phyloP scores from a whole-genome alignment of 164 flowering plant genomes.

The Berberis vulgaris region DNA sequence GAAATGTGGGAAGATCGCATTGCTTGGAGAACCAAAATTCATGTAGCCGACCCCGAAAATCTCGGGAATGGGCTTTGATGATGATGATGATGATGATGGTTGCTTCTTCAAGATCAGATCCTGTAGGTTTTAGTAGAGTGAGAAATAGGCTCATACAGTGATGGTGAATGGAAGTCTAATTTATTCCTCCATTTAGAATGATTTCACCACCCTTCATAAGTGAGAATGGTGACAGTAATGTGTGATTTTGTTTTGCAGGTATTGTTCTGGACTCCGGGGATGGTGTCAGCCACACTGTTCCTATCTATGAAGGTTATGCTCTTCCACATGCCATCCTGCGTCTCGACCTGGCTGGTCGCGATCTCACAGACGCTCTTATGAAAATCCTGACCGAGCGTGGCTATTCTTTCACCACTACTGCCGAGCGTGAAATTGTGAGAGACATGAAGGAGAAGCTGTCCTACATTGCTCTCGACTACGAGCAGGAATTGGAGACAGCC shows the following conservation, averaged over 20 bases:
- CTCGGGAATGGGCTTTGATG: no score
- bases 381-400: conserved; percentile 72
- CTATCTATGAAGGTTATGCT: conserved; percentile 80
- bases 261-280: conserved; percentile 77
- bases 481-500: conserved; percentile 15
- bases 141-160: no score
- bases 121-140: no score
- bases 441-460: conserved; percentile 56
- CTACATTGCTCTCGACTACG: conserved; percentile 19
- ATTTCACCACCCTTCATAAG: not conserved
- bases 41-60: no score
- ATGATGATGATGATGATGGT: no score
- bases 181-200: no score
- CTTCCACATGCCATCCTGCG: conserved; percentile 81
- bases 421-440: conserved; percentile 67
- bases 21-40: no score
- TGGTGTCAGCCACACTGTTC: conserved; percentile 81
- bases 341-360: conserved; percentile 72
- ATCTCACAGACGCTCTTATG: conserved; percentile 65
- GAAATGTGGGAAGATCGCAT: no score
- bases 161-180: no score
- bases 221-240: not conserved
- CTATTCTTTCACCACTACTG: conserved; percentile 37
- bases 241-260: conserved; percentile 21
- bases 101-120: no score